phyloP scores from a whole-genome alignment of 345 rosid genomes.

The Leavenworthia alabamica region DNA sequence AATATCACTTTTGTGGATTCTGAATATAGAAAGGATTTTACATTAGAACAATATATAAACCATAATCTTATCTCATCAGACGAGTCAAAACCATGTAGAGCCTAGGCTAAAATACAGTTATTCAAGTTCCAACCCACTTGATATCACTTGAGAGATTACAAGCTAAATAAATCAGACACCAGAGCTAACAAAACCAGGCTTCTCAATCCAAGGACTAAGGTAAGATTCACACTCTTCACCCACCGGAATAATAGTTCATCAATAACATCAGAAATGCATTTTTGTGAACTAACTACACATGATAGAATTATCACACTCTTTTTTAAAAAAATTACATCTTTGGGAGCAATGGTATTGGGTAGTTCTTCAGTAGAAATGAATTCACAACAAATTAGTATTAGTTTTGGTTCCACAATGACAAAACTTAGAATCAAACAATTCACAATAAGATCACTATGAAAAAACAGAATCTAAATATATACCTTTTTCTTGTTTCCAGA shows the following conservation, averaged over 20 bases:
- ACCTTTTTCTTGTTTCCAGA: constrained; percentile 65
- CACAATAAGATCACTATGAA: not conserved
- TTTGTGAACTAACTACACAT: not conserved
- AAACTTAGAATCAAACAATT: not conserved
- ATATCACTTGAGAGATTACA: not conserved
- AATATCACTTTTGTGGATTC: too few species aligned
- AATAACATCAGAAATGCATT: not conserved
- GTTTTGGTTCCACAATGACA: not conserved
- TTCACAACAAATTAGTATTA: not conserved
- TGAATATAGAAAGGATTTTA: too few species aligned
- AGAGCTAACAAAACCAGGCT: not conserved
- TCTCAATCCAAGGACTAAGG: not conserved
- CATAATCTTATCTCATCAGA: too few species aligned
- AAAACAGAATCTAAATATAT: not conserved
- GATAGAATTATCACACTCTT: not conserved
- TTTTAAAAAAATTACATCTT: not conserved
- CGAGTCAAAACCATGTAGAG: not conserved
- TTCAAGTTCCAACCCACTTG: not conserved
- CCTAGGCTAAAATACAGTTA: not conserved
- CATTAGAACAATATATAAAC: too few species aligned
- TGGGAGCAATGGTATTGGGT: not conserved
- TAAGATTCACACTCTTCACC: not conserved
- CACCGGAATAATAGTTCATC: not conserved
- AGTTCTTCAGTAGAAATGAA: not conserved
- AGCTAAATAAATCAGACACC: not conserved